Conservation (phyloP, 2,329 filamentous ascomycete species). For the Berkeleyomyces basicola region DNA sequence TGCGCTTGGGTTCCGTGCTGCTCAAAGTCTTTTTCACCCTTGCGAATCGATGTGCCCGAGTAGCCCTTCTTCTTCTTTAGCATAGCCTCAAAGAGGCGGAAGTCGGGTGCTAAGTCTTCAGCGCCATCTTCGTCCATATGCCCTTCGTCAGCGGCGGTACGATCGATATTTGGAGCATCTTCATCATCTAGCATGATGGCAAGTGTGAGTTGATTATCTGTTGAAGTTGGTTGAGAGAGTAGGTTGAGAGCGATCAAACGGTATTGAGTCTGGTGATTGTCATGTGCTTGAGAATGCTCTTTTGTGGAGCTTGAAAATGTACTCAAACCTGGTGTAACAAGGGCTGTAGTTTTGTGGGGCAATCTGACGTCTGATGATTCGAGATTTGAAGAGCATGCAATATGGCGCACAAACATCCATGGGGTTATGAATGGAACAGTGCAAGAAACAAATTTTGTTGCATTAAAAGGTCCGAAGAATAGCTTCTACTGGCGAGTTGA, state of each 20-base stretch:
- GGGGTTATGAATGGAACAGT: too few species aligned
- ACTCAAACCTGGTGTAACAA: neutral
- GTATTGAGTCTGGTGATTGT: neutral
- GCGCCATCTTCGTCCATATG: slow-evolving; percentile 38
- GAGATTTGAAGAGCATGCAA: neutral
- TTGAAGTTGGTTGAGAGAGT: too few species aligned
- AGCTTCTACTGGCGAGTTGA: too few species aligned
- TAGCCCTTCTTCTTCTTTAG: slow-evolving; percentile 35
- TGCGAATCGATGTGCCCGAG: slow-evolving; percentile 55
- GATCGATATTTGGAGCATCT: slow-evolving; percentile 21
- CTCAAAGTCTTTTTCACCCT: slow-evolving; percentile 95
- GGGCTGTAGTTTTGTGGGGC: neutral
- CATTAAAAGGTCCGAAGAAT: too few species aligned
- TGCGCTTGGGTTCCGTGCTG: slow-evolving; percentile 76
- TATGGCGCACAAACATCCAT: neutral
- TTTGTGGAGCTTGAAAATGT: slow-evolving; percentile 1
- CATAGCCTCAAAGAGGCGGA: slow-evolving; percentile 49
- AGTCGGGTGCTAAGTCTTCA: slow-evolving; percentile 75
- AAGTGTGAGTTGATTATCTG: neutral
- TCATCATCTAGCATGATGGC: slow-evolving; percentile 26
- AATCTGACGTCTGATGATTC: neutral
- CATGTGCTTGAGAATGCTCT: neutral
- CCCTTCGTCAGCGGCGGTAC: slow-evolving; percentile 15
- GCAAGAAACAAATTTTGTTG: too few species aligned
- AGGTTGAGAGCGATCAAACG: neutral